Conservation (phyloP, 129 eudicot species). For the Smallanthus sonchifolius region DNA sequence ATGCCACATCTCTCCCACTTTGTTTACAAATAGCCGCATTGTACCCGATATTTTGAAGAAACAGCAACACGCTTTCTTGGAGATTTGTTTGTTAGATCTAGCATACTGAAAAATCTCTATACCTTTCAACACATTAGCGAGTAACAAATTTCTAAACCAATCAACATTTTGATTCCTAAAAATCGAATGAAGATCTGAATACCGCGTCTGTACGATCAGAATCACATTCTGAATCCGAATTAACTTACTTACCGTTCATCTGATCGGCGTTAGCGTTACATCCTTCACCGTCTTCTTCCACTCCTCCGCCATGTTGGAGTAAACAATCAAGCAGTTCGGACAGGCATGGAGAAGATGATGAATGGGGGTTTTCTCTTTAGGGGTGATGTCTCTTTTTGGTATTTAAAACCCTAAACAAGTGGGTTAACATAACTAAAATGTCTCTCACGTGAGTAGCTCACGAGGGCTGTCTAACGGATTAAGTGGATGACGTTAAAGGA, state of each 20-base stretch:
- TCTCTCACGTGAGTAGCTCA: no score
- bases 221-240: conserved; percentile 30
- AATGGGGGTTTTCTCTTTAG: no score
- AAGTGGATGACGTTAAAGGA: no score
- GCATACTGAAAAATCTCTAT: conserved; percentile 32
- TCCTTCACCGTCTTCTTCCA: neutral
- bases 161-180: conserved; percentile 27
- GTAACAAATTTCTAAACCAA: conserved; percentile 32
- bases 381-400: no score
- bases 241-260: conserved; percentile 10
- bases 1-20: conserved; percentile 69
- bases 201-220: conserved; percentile 29
- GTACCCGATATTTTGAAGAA: conserved; percentile 47
- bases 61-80: conserved; percentile 53
- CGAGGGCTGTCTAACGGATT: no score
- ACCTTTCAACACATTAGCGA: conserved; percentile 31
- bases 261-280: neutral
- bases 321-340: conserved; percentile 56
- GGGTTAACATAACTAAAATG: no score
- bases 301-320: conserved; percentile 10
- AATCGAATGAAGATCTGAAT: conserved; percentile 8
- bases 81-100: conserved; percentile 29
- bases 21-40: conserved; percentile 79
- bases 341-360: conserved; percentile 37
- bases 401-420: no score